Evolutionary conservation across 2,329 filamentous ascomycete genomes (phyloP).

Genomic region (Penicillium oxalicum): DNA sequence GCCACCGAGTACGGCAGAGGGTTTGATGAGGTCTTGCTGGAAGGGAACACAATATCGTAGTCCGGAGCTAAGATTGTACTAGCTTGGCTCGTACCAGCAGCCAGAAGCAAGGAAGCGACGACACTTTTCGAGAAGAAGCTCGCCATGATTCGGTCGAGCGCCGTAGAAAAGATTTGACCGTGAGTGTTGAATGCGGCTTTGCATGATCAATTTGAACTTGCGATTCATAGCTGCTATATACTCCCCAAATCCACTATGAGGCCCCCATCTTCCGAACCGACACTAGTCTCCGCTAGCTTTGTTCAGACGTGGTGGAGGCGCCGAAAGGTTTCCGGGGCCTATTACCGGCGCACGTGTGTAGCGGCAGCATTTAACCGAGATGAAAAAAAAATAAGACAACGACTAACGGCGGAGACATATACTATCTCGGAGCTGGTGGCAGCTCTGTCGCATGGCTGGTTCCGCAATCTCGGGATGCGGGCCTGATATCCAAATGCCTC

Average conservation of each 20-base stretch:
- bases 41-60: constrained; percentile 12
- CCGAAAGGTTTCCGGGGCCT: constrained; percentile 3
- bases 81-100: constrained; percentile 4
- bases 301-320: constrained; percentile 4
- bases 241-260: not conserved
- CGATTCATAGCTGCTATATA: constrained; percentile 4
- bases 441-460: not conserved
- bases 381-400: not conserved
- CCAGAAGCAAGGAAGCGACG: constrained; percentile 6
- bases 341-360: constrained; percentile 10
- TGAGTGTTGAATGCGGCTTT: too few species aligned
- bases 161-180: too few species aligned
- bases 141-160: not conserved
- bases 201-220: not conserved
- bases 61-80: constrained; percentile 8
- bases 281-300: constrained; percentile 6
- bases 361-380: constrained; percentile 10
- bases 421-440: not conserved
- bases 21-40: constrained; percentile 13
- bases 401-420: not conserved
- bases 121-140: constrained; percentile 4
- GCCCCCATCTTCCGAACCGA: not conserved
- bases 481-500: not conserved
- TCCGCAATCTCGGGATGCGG: not conserved
- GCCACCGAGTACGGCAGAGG: constrained; percentile 48